A percentile compares a stretch with the other conserved stretches of the same genome.
These are phyloP conservation scores for Penicillium decumbens DNA, from an alignment of 2,329 filamentous ascomycete genomes.

Conservation along the genomic window DNA sequence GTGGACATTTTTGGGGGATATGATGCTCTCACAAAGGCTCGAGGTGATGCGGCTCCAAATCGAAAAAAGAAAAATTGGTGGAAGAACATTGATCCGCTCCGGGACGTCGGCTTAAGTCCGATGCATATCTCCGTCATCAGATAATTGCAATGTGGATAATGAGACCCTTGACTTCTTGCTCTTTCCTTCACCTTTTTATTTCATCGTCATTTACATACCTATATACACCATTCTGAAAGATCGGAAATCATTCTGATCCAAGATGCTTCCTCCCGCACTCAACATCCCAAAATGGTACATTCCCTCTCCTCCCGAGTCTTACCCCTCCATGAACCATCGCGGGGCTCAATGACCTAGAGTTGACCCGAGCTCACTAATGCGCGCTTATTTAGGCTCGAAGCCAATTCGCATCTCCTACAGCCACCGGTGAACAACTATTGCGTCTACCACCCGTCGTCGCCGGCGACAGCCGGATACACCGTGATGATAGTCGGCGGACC, in stretches of 20 bases:
- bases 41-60: slow-evolving; percentile 14
- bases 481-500: slow-evolving; percentile 90
- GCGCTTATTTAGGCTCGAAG: slow-evolving; percentile 64
- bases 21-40: slow-evolving; percentile 9
- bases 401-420: slow-evolving; percentile 87
- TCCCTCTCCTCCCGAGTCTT: slow-evolving; percentile 3
- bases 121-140: slow-evolving; percentile 26
- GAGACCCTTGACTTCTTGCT: background rate
- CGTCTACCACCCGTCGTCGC: slow-evolving; percentile 65
- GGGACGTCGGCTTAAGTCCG: slow-evolving; percentile 23
- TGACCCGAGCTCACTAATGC: background rate
- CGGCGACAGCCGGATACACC: slow-evolving; percentile 87
- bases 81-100: slow-evolving; percentile 27
- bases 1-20: slow-evolving; percentile 34
- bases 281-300: slow-evolving; percentile 47
- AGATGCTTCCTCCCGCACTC: slow-evolving; percentile 38
- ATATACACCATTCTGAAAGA: background rate
- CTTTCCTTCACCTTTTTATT: background rate
- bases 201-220: background rate
- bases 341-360: slow-evolving; percentile 1
- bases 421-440: slow-evolving; percentile 97
- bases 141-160: slow-evolving; percentile 3
- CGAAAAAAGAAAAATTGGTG: slow-evolving; percentile 33
- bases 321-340: slow-evolving; percentile 20
- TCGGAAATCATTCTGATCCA: background rate